Evolutionary conservation across 177 flowering plant species (phyloP).

Genomic region (Vitis hybrid): DNA sequence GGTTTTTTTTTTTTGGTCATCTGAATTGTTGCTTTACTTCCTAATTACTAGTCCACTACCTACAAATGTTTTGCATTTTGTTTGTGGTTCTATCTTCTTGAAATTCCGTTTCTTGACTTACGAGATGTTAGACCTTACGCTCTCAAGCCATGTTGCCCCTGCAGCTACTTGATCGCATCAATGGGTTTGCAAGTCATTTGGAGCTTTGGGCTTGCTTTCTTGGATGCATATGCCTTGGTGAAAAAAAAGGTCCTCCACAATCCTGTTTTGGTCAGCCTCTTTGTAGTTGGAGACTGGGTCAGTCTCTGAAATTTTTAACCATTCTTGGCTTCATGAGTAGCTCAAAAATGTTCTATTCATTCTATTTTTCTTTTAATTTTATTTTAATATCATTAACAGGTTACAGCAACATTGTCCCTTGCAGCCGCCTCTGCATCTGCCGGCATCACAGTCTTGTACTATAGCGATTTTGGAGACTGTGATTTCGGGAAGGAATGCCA

Average conservation of each 20-base stretch:
- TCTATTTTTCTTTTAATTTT: neutral
- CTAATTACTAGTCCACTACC: too few species aligned
- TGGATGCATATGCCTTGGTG: slow-evolving; percentile 60
- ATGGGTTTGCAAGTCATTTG: slow-evolving; percentile 79
- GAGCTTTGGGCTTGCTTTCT: slow-evolving; percentile 69
- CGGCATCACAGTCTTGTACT: slow-evolving; percentile 53
- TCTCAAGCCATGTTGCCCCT: slow-evolving; percentile 17
- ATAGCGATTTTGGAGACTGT: slow-evolving; percentile 53
- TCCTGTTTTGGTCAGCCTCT: slow-evolving; percentile 60
- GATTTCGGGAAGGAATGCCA: slow-evolving; percentile 38
- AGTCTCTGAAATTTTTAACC: slow-evolving; percentile 7
- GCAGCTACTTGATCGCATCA: slow-evolving; percentile 74
- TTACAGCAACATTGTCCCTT: slow-evolving; percentile 59
- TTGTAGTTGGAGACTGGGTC: slow-evolving; percentile 82
- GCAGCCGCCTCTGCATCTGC: slow-evolving; percentile 79
- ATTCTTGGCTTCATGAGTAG: neutral
- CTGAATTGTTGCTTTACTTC: too few species aligned
- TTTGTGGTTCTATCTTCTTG: neutral
- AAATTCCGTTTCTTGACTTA: neutral
- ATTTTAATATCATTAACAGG: slow-evolving; percentile 30
- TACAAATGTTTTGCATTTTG: too few species aligned
- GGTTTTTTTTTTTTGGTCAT: too few species aligned
- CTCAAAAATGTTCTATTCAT: neutral
- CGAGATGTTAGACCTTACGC: neutral
- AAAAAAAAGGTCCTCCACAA: slow-evolving; percentile 40